These are phyloP conservation scores for Colletotrichum sidae DNA, from an alignment of 2,329 filamentous ascomycete genomes.

Conservation along the genomic window DNA sequence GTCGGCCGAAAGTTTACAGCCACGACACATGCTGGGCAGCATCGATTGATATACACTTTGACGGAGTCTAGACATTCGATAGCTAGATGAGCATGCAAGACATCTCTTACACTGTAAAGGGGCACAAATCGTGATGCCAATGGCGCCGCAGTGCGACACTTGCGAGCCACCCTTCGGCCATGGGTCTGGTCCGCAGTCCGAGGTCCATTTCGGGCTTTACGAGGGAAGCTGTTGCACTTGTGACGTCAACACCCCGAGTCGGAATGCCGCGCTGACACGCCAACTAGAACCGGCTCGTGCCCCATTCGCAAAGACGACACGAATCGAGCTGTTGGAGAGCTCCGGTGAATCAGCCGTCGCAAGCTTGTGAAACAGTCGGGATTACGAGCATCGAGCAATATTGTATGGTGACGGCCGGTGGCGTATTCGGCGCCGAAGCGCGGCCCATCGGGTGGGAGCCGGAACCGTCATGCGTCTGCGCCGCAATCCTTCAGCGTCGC, in stretches of 20 bases:
- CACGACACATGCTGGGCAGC: neutral
- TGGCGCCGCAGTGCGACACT: neutral
- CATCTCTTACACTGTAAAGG: neutral
- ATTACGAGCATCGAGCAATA: too few species aligned
- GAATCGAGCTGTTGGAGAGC: too few species aligned
- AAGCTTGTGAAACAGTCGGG: neutral
- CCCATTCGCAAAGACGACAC: too few species aligned
- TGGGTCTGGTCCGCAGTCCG: conserved; percentile 13
- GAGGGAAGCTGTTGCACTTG: neutral
- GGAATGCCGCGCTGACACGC: conserved; percentile 4
- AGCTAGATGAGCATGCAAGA: neutral
- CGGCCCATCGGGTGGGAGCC: too few species aligned
- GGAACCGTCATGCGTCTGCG: too few species aligned
- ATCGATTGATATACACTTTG: neutral
- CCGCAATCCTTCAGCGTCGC: too few species aligned
- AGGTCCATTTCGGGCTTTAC: conserved; percentile 26
- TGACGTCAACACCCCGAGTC: conserved; percentile 28
- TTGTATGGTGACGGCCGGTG: too few species aligned
- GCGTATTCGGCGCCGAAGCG: too few species aligned
- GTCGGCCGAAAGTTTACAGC: too few species aligned
- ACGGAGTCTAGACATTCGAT: neutral
- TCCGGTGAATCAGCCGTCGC: too few species aligned
- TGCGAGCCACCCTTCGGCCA: conserved; percentile 7
- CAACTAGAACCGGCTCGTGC: neutral
- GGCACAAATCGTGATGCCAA: conserved; percentile 6